Base-by-base conservation (phyloP, 331 rosid genomes). In the Malus hybrid region DNA sequence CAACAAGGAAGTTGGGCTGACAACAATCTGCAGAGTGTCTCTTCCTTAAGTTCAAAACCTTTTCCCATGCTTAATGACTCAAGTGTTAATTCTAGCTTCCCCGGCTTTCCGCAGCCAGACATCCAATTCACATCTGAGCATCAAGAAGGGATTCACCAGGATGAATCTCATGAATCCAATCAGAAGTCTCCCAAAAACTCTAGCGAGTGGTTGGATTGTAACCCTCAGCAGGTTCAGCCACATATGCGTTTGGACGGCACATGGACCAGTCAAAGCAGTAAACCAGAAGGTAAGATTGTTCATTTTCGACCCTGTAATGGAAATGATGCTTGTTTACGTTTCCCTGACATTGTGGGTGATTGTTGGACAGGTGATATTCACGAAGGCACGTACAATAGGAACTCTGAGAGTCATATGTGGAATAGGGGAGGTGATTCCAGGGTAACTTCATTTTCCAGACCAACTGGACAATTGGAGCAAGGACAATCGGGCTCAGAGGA, bases 71-170 rank as follows among this genome's bases (percentile, higher is more conserved):
- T 80, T 65, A 84, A 84, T 22, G 88, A 84, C 80, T 84, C 87
- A 67, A 76, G 80, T 52, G 75, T 75, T 71, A 80, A 68, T 72
- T 82, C 88, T 61, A 72, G 77, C 81, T 84, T 87, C 64, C 86
- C 90, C 70, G 86, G 88, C 32, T 83, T 84, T 74, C 86, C 80
- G 56, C 90, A 80, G 64, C 79, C 86, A 76, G 83, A 76, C 33
- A 55, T 73, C 34, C 82, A 77, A 71, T 78, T 76, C 66, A 65
- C 74, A 39, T 20, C 84, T 32, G 83, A 71, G 79, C 90, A 76
- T 61, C 80, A 71, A 55, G 86, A 82, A n/a, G 79, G 78, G 36
- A 32, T 71, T 68, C 69, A 27, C 67, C 86, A 8, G 46, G 86
- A 77, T 71, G 82, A 77, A 74, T 79, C 87, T 61, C 84, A 76